Conservation (phyloP, 441 rosid species). For the Erysimum pusillum region DNA sequence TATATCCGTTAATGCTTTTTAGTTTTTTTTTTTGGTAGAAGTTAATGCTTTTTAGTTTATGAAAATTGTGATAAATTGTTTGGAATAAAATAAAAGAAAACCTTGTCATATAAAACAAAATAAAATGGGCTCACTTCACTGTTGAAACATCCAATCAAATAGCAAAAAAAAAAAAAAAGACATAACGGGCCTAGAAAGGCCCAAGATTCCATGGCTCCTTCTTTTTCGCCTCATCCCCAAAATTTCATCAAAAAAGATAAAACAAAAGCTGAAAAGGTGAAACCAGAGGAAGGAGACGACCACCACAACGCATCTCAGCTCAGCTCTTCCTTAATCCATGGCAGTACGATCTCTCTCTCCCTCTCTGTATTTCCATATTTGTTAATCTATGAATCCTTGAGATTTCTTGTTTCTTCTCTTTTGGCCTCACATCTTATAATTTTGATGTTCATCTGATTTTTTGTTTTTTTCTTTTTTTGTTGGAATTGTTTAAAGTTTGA, state of each 20-base stretch:
- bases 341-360: constrained; percentile 38
- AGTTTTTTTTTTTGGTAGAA: too few species aligned
- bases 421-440: constrained; percentile 7
- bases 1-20: too few species aligned
- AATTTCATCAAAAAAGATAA: background rate
- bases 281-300: constrained; percentile 41
- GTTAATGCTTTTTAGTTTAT: too few species aligned
- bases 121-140: too few species aligned
- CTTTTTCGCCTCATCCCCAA: constrained; percentile 32
- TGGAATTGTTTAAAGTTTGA: background rate
- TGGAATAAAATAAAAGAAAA: too few species aligned
- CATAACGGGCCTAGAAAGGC: constrained; percentile 28
- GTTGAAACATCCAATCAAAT: constrained; percentile 3
- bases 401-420: constrained; percentile 16
- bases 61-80: too few species aligned
- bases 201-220: constrained; percentile 36
- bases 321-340: constrained; percentile 39
- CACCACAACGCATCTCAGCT: constrained; percentile 39
- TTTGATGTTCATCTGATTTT: constrained; percentile 13
- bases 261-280: constrained; percentile 12
- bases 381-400: background rate
- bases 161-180: background rate
- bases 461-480: background rate
- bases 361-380: background rate
- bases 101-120: too few species aligned